phyloP scores from a whole-genome alignment of 140 eudicot species.

The Ambrosia hybrid region DNA sequence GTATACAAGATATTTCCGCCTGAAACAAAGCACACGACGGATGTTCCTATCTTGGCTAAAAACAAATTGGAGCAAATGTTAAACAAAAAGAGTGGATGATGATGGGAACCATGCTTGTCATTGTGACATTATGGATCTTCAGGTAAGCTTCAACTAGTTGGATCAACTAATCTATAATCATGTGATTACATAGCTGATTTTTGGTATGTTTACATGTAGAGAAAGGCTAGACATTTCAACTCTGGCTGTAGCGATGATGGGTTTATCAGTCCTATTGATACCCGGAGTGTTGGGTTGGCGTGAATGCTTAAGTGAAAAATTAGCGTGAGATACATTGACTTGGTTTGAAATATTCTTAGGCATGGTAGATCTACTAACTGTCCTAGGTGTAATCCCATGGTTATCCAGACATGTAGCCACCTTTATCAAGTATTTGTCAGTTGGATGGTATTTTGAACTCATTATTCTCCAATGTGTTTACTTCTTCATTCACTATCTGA shows the following conservation, averaged over 20 bases:
- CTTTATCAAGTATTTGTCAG: slow-evolving; percentile 46
- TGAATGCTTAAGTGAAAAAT: slow-evolving; percentile 77
- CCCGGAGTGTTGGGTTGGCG: slow-evolving; percentile 75
- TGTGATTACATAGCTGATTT: too few species aligned
- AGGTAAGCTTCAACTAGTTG: slow-evolving; percentile 41
- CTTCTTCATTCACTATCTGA: slow-evolving; percentile 81
- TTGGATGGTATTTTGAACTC: slow-evolving; percentile 57
- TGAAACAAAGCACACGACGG: slow-evolving; percentile 61
- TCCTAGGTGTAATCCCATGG: slow-evolving; percentile 79
- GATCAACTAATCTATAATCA: too few species aligned
- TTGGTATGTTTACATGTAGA: slow-evolving; percentile 23
- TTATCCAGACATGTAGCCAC: slow-evolving; percentile 59
- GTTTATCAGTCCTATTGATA: slow-evolving; percentile 63
- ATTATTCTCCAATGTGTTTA: slow-evolving; percentile 63
- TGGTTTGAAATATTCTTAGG: slow-evolving; percentile 90
- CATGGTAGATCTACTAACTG: slow-evolving; percentile 67
- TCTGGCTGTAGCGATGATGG: slow-evolving; percentile 85
- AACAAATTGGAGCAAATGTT: slow-evolving; percentile 50
- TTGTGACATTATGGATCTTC: slow-evolving; percentile 63
- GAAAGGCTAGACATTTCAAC: slow-evolving; percentile 58
- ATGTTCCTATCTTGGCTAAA: slow-evolving; percentile 71
- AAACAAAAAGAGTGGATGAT: slow-evolving; percentile 71
- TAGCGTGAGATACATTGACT: slow-evolving; percentile 85
- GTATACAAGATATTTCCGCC: slow-evolving; percentile 74
- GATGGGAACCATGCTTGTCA: slow-evolving; percentile 71